Evolutionary conservation across 2,329 filamentous ascomycete species (phyloP), one percentile per base, ranked within the genome.

Genomic region (Aspergillus viridinutans): DNA sequence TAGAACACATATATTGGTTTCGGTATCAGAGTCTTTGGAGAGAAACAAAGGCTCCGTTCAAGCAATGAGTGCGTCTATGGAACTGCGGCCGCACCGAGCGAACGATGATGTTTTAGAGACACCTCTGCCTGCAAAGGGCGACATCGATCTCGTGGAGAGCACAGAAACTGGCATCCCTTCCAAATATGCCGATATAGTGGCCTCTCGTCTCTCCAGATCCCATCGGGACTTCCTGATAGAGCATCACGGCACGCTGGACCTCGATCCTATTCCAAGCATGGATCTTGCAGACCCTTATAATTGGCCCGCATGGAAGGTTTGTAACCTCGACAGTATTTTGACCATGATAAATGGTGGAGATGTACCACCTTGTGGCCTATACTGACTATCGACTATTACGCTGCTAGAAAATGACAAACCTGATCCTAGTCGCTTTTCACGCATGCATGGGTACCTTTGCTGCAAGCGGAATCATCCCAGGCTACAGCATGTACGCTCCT

Each of bases 381-480:
- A 51, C 51, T 60, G 47, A 61, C 43, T 21, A 49, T 43, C 8
- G 20, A 14, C 20, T 2, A 38, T 54, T 35, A 14, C 40, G 52
- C 23, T 10, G 47, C 9, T 58, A 83, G 80, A 85, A 84, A 78
- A 67, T 77, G n/a, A 56, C 72, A 54, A 84, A 85, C 60, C 71
- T 86, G 0, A 61, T 80, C 10, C 75, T 85, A 26, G 81, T 86
- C 17, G 81, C 82, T 1, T 82, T 84, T 62, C 81, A 85, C 57
- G 80, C 82, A 45, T 80, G 80, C 69, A 85, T 85, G 80, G 77
- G 77, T 45, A 82, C 81, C 3, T 85, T 85, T 64, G 82, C 76
- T 4, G 81, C 83, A 1, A 76, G 81, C 0, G 73, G 76, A 4
- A 84, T 86, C 60, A 82, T 84, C 54, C 81, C 83, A 2, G 82